Conservation (phyloP, 2,329 filamentous ascomycete species). For the Aspergillus quadrilineatus region DNA sequence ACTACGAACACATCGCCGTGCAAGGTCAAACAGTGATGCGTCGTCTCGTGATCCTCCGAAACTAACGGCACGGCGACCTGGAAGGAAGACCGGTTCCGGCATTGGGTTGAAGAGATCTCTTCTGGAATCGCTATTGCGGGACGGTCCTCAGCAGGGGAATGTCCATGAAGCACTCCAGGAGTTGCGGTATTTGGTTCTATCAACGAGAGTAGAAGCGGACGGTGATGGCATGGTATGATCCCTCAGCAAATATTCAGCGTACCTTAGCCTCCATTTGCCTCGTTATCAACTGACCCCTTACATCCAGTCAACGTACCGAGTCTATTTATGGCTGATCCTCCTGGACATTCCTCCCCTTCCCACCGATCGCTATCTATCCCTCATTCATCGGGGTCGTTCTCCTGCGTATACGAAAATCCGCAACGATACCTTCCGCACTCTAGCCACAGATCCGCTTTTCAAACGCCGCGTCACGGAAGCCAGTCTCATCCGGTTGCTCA, state of each 20-base stretch:
- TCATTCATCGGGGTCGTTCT: constrained; percentile 90
- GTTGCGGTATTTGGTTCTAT: constrained; percentile 50
- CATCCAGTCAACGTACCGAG: constrained; percentile 77
- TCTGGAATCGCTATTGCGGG: constrained; percentile 74
- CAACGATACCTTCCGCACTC: constrained; percentile 95
- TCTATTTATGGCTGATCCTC: constrained; percentile 94
- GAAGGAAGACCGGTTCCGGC: constrained; percentile 47
- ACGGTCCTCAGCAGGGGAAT: constrained; percentile 73
- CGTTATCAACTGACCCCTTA: constrained; percentile 12
- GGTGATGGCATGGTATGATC: constrained; percentile 53
- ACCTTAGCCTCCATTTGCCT: not conserved
- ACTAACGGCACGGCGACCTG: constrained; percentile 33
- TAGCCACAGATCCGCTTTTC: constrained; percentile 96
- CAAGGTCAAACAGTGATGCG: constrained; percentile 72
- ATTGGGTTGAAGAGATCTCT: constrained; percentile 49
- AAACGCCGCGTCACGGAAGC: constrained; percentile 93
- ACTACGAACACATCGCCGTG: constrained; percentile 48
- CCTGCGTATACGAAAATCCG: constrained; percentile 96
- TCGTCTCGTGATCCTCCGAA: constrained; percentile 41
- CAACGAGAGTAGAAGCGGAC: constrained; percentile 51
- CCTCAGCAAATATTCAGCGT: not conserved
- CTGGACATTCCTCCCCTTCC: constrained; percentile 81
- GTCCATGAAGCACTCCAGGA: constrained; percentile 45
- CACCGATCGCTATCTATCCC: constrained; percentile 83
- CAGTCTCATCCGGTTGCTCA: constrained; percentile 87